Evolutionary conservation across 306 rosid genomes (phyloP), one percentile per base, ranked within the genome.

Genomic region (Mimosa bimucronata): DNA sequence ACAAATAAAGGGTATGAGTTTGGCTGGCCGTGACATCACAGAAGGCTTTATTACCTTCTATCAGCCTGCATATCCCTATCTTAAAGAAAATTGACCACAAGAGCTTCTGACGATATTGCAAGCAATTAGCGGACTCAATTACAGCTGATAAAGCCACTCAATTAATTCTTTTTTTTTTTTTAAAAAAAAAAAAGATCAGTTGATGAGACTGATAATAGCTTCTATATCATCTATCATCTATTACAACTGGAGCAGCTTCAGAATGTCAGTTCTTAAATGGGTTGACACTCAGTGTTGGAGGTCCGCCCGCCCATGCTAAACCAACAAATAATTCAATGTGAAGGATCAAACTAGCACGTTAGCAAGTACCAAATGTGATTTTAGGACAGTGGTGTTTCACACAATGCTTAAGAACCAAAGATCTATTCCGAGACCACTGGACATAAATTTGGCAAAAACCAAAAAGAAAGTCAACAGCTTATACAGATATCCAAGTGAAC

Each of bases 301-400:
- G 21, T 14, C 5, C 25, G 26, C 42, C 64, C 44, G 16, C 16
- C 55, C 61, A 76, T 44, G 38, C 57, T 26, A 40, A 79, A 74
- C 42, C 60, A 38, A 25, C 31, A 71, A 67, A 19, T 6, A 8
- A 38, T 52, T 50, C 16, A 72, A 41, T 13, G 52, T 4, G 26
- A 4, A 44, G 57, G 69, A 58, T 73, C 66, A 74, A 74, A 45
- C 37, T 57, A 79, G 25, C 55, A 62, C 6, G 19, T 7, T 75
- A n/a, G 68, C 72, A 61, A 66, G 65, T 57, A 66, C 9, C 52
- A 75, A 71, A 7, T 34, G 53, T 53, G 69, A 83, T 75, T 79
- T 44, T 76, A 28, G 78, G 48, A 76, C 61, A 26, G 34, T 58
- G 21, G 48, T 21, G 6, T 31, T 31, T 76, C 18, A 38, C 28